Base-by-base conservation (phyloP, 768 basidiomycete species). In the Neoboletus magnificus region DNA sequence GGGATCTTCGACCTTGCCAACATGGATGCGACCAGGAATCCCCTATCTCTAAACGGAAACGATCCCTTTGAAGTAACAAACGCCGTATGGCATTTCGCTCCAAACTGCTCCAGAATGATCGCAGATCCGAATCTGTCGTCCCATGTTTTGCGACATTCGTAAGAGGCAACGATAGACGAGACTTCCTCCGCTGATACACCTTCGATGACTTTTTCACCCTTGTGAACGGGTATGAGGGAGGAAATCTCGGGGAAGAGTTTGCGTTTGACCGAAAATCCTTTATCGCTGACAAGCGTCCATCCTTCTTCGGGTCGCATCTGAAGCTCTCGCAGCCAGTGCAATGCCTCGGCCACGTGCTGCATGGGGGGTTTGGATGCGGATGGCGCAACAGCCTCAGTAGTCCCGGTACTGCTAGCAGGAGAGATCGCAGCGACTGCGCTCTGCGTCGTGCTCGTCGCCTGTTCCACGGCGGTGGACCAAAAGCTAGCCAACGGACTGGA, bases 141-240 rank as follows among this genome's bases (percentile, higher is more conserved):
- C 94, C 94, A 97, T 27, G 80, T 79, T 68, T 83, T 86, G 57
- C 91, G 80, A 54, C 86, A 87, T 48, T 85, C 81, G 39, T 82
- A 79, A 57, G 86, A 86, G 9, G 79, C 79, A 18, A 97, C 78
- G 22, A 90, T 80, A 1, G 86, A 78, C 0, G 84, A 86, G 35
- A 98, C 77, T 68, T 99, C 96, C 66, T 97, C 95, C 1, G 94
- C 94, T 1, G 93, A 90, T 12, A 95, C 82, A 4, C 94, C 93
- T 67, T 98, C 91, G 48, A 98, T 87, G 57, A 98, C 92, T 72
- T 91, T 91, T 66, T 88, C 85, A 0, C 91, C 93, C 62, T 86
- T 87, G 70, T 93, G 87, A 4, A 98, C 84, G 0, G 93, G 92
- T 32, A 94, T 83, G 50, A 82, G 76, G 1, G 87, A 78, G 6